Evolutionary conservation across 108 stramenopile genomes (phyloP).

Genomic region (Fistulifera solaris): DNA sequence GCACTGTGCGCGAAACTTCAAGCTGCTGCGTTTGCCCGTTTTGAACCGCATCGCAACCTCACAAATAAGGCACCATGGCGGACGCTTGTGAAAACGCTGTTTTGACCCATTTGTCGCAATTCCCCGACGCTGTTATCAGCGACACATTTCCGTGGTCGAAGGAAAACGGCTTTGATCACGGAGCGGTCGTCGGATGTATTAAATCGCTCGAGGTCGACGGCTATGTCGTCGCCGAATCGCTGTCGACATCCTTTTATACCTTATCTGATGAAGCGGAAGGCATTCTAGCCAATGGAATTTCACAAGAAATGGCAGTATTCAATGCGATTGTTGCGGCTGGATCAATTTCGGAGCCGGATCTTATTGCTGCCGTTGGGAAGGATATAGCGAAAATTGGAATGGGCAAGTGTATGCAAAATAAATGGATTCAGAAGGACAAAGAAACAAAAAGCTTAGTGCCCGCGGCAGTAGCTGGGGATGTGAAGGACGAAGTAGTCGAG

Average conservation of each 20-base stretch:
- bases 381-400: conserved; percentile 87
- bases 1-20: too few relatives aligned
- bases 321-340: conserved; percentile 61
- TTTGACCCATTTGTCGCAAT: conserved; percentile 51
- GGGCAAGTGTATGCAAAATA: conserved; percentile 90
- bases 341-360: conserved; percentile 38
- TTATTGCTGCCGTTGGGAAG: conserved; percentile 67
- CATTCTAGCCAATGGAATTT: conserved; percentile 56
- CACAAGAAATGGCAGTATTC: conserved; percentile 79
- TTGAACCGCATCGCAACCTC: neutral
- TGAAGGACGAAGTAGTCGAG: conserved; percentile 49
- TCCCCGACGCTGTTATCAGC: conserved; percentile 51
- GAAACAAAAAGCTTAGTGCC: conserved; percentile 36
- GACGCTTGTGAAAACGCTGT: conserved; percentile 47
- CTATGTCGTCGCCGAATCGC: conserved; percentile 55
- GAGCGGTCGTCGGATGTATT: conserved; percentile 68
- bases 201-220: conserved; percentile 79
- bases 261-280: conserved; percentile 67
- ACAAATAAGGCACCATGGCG: conserved; percentile 2
- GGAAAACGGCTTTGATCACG: conserved; percentile 55
- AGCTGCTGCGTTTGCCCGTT: too few relatives aligned
- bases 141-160: conserved; percentile 60
- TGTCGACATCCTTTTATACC: conserved; percentile 48
- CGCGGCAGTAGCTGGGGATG: conserved; percentile 24
- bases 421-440: conserved; percentile 88